Evolutionary conservation across 495 filamentous ascomycete species (phyloP).

Genomic region (Penicillium manginii): DNA sequence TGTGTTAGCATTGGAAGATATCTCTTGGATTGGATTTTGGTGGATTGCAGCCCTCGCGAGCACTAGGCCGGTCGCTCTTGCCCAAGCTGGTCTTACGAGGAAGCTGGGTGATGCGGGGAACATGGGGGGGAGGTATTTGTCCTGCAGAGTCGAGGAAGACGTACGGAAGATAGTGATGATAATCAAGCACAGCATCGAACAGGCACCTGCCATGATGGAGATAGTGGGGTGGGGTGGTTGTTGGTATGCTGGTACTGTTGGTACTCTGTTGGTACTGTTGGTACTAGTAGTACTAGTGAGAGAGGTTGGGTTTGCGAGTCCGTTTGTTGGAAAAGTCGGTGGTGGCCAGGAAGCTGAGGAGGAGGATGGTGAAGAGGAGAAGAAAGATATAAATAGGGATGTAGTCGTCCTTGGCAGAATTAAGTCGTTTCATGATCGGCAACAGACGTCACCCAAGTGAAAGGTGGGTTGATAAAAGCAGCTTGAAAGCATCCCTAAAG

Average conservation of each 20-base stretch:
- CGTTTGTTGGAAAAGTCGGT: conserved; percentile 18
- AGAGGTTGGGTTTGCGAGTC: background rate
- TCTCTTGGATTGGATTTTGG: background rate
- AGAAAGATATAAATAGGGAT: conserved; percentile 39
- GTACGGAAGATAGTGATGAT: conserved; percentile 63
- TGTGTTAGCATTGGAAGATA: conserved; percentile 15
- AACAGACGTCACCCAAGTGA: conserved; percentile 18
- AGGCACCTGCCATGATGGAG: conserved; percentile 39
- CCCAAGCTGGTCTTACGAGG: background rate
- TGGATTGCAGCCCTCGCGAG: no score
- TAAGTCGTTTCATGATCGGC: conserved; percentile 38
- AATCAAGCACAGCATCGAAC: conserved; percentile 50
- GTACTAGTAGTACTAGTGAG: background rate
- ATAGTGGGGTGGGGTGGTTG: background rate
- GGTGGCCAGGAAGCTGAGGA: conserved; percentile 38
- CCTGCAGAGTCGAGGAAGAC: conserved; percentile 9
- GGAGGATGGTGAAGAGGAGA: conserved; percentile 32
- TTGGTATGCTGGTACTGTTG: background rate
- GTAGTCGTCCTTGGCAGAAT: conserved; percentile 31
- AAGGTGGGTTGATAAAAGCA: no score
- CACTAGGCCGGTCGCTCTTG: conserved; percentile 1
- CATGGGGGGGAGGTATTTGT: no score
- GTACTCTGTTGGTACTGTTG: background rate
- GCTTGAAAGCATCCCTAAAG: background rate
- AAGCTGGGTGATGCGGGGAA: conserved; percentile 32